Evolutionary conservation across 2,329 filamentous ascomycete species (phyloP), one percentile per base, ranked within the genome.

Genomic region (Claviceps monticola): DNA sequence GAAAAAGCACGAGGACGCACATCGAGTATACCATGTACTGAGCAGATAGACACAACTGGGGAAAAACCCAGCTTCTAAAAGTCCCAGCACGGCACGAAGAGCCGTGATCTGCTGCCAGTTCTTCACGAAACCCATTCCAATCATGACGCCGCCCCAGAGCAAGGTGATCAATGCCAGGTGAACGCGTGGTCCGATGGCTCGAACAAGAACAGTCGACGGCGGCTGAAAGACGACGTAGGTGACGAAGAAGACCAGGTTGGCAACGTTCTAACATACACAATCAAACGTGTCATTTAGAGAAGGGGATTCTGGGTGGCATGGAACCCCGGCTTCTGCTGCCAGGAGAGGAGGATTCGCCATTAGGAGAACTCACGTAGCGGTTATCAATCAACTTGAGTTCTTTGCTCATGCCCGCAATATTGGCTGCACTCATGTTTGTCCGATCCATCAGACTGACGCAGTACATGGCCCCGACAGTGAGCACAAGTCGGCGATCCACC

Each of bases 381-480:
- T 71, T 69, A 5, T 68, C 71, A 1, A 69, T 62, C 1, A 80
- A 64, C 3, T 60, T 46, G 26, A 80, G 64, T 47, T 80, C 77
- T 1, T 55, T 56, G 16, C 62, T 59, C 74, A 80, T 78, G 50
- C 77, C 86, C 19, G 87, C 86, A 62, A 91, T 83, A 46, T 79
- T 79, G 42, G 85, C 86, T 21, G 79, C 73, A n/a, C 79, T 79
- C 62, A 90, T 68, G 65, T 91, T 91, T 2, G 84, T 88, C 36
- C 87, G 74, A 62, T 93, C 87, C 80, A 91, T 86, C 54, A 91
- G 69, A 56, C 78, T 84, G 59, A 87, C 74, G 62, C 84, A 87
- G 66, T 90, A 90, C 68, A 88, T 76, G 56, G 75, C 62, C 19
- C 82, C 82, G 4, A 80, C 76, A 1, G 76, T 81, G 3, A 75